Conservation (phyloP, 495 filamentous ascomycete species). For the Tuber indicum region DNA sequence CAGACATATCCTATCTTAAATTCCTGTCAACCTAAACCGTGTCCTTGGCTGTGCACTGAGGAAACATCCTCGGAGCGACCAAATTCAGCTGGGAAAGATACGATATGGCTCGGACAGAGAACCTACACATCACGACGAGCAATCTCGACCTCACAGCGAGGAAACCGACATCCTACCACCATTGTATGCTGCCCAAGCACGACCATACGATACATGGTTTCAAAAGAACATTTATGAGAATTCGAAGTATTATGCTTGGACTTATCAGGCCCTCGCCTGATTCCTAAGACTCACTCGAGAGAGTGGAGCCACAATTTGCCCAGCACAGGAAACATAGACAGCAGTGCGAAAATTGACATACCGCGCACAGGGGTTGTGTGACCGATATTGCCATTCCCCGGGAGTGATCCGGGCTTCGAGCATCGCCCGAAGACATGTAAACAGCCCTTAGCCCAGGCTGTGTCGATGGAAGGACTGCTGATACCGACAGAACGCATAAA, state of each 20-base stretch:
- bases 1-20: background rate
- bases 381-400: background rate
- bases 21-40: background rate
- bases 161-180: background rate
- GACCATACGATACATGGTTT: background rate
- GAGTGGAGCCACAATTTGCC: background rate
- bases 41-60: background rate
- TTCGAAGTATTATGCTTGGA: background rate
- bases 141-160: background rate
- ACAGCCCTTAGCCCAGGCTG: too few species aligned
- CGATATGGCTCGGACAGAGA: background rate
- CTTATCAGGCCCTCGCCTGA: background rate
- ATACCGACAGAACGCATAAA: too few species aligned
- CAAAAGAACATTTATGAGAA: background rate
- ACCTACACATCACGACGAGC: background rate
- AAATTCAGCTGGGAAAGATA: background rate
- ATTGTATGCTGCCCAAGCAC: background rate
- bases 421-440: too few species aligned
- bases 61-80: background rate
- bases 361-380: background rate
- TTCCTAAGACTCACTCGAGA: background rate
- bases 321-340: background rate
- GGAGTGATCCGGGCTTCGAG: background rate
- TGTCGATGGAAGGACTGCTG: too few species aligned
- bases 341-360: background rate